Evolutionary conservation across 495 filamentous ascomycete species (phyloP).

Genomic region (Glarea lozoyensis): DNA sequence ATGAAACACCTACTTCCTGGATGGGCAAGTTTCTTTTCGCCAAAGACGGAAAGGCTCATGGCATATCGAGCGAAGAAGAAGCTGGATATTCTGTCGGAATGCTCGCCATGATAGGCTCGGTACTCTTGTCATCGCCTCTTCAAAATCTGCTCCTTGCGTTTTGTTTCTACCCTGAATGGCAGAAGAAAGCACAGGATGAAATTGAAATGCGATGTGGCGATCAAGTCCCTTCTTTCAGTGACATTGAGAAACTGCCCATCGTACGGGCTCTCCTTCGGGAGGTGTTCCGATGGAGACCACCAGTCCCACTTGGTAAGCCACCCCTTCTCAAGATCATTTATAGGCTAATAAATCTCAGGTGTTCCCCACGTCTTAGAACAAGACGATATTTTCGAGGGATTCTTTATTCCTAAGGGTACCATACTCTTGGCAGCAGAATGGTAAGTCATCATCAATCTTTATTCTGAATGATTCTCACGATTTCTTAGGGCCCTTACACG

Average conservation of each 20-base stretch:
- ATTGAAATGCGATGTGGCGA: conserved; percentile 46
- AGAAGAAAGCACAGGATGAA: conserved; percentile 42
- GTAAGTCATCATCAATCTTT: too few species aligned
- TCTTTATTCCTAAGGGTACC: too few species aligned
- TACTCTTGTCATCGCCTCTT: conserved; percentile 31
- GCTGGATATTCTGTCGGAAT: conserved; percentile 32
- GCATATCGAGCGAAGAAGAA: conserved; percentile 20
- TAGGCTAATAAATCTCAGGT: too few species aligned
- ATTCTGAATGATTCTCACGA: too few species aligned
- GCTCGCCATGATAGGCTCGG: conserved; percentile 34
- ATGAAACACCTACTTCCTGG: conserved; percentile 19
- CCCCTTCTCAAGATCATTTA: too few species aligned
- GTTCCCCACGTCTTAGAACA: too few species aligned
- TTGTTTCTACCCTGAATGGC: conserved; percentile 49
- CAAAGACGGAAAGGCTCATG: conserved; percentile 19
- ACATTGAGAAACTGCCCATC: too few species aligned
- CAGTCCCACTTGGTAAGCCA: conserved; percentile 37
- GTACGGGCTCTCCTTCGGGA: too few species aligned
- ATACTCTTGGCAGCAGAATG: too few species aligned
- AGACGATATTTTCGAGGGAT: too few species aligned
- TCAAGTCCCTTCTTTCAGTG: too few species aligned
- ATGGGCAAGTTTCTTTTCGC: conserved; percentile 20
- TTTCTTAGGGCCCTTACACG: conserved; percentile 15
- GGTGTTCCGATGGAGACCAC: too few species aligned
- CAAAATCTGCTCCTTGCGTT: conserved; percentile 44